A percentile compares a stretch with the other conserved stretches of the same genome.
Evolutionary conservation across 129 eudicot species (phyloP).

Genomic region (sunflower (Helianthus annuus)): HanXRQr2.0-SUNRISE NC_035438.2:145624277-145624776

Average conservation of each 20-base stretch:
- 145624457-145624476: too few species aligned
- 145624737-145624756: not conserved
- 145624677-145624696: not conserved
- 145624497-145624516: too few species aligned
- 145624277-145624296: too few species aligned
- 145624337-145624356: too few species aligned
- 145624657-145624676: conserved; percentile 37
- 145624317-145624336: too few species aligned
- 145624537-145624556: not conserved
- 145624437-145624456: too few species aligned
- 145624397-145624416: too few species aligned
- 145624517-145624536: too few species aligned
- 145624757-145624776: not conserved
- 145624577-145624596: not conserved
- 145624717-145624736: not conserved
- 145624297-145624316: too few species aligned
- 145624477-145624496: conserved; percentile 32
- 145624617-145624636: conserved; percentile 43
- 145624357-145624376: too few species aligned
- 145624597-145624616: conserved; percentile 1
- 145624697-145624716: not conserved
- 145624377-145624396: too few species aligned
- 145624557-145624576: not conserved
- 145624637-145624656: conserved; percentile 57
- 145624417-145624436: too few species aligned